phyloP scores from a whole-genome alignment of 345 rosid genomes.

The Fremontodendron californicum region DNA sequence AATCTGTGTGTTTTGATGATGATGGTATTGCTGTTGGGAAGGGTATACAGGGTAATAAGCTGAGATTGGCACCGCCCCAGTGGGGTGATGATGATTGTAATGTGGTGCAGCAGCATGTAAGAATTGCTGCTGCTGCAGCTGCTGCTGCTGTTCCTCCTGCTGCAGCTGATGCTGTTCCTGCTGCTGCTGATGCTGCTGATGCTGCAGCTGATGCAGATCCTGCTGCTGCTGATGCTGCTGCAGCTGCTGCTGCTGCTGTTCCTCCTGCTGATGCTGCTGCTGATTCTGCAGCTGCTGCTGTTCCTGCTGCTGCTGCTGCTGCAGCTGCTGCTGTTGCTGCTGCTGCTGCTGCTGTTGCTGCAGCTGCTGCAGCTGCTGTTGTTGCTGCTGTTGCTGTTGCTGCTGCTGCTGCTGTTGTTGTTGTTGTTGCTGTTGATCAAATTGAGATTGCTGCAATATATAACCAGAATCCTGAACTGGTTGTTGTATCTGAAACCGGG shows the following conservation, averaged over 20 bases:
- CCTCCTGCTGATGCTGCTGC: slow-evolving; percentile 40
- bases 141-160: slow-evolving; percentile 20
- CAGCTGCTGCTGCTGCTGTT: slow-evolving; percentile 36
- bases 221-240: slow-evolving; percentile 48
- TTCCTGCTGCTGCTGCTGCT: slow-evolving; percentile 40
- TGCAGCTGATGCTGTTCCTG: slow-evolving; percentile 40
- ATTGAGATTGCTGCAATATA: slow-evolving; percentile 54
- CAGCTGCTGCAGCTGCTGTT: slow-evolving; percentile 29
- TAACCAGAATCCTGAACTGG: slow-evolving; percentile 50
- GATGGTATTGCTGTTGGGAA: slow-evolving; percentile 73
- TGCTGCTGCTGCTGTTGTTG: slow-evolving; percentile 49
- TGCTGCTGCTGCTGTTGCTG: slow-evolving; percentile 14
- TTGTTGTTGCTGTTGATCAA: slow-evolving; percentile 52
- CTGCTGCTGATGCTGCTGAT: slow-evolving; percentile 35
- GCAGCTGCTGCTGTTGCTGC: slow-evolving; percentile 35
- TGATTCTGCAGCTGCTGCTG: slow-evolving; percentile 43
- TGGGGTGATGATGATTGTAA: slow-evolving; percentile 67
- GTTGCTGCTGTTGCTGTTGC: slow-evolving; percentile 17
- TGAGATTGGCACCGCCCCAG: slow-evolving; percentile 53
- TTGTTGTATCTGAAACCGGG: slow-evolving; percentile 44
- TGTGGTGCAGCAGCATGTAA: slow-evolving; percentile 57
- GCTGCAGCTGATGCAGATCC: slow-evolving; percentile 47
- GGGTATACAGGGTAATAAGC: slow-evolving; percentile 74
- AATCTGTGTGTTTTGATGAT: slow-evolving; percentile 58
- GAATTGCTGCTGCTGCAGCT: slow-evolving; percentile 49